phyloP scores from a whole-genome alignment of 2,329 filamentous ascomycete genomes.

The Chrysoporthe cubensis region DNA sequence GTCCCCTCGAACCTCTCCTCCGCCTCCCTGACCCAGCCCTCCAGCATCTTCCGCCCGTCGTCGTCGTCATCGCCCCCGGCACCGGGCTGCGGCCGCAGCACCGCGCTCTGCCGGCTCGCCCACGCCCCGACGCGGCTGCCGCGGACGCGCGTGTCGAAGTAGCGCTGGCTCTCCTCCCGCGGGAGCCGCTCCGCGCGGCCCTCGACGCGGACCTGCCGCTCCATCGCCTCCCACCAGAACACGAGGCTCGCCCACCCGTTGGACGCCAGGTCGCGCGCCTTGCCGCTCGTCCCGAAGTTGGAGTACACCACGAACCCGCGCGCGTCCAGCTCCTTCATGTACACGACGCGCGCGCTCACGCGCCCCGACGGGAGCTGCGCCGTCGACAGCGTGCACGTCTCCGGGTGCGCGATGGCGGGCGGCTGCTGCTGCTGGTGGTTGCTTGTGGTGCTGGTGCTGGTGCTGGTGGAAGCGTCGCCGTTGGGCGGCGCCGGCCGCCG shows the following conservation, averaged over 20 bases:
- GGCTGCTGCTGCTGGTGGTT: slow-evolving; percentile 35
- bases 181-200: slow-evolving; percentile 71
- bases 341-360: slow-evolving; percentile 84
- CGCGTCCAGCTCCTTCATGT: slow-evolving; percentile 90
- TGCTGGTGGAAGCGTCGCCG: not conserved
- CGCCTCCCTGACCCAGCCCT: slow-evolving; percentile 75
- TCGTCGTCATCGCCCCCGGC: slow-evolving; percentile 49
- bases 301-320: slow-evolving; percentile 88
- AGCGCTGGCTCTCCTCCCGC: slow-evolving; percentile 71
- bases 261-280: slow-evolving; percentile 67
- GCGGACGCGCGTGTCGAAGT: slow-evolving; percentile 71
- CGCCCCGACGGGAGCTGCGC: slow-evolving; percentile 81
- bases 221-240: slow-evolving; percentile 87
- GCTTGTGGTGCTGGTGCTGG: not conserved
- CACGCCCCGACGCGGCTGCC: slow-evolving; percentile 88
- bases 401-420: slow-evolving; percentile 70
- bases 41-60: slow-evolving; percentile 74
- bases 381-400: slow-evolving; percentile 87
- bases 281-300: slow-evolving; percentile 81
- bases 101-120: slow-evolving; percentile 87
- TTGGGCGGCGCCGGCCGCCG: slow-evolving; percentile 22
- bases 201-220: slow-evolving; percentile 91
- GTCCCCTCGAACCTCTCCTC: slow-evolving; percentile 74
- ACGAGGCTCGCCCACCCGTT: slow-evolving; percentile 83
- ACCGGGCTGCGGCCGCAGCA: slow-evolving; percentile 55